These are phyloP conservation scores for Elsinoe arachidis DNA, from an alignment of 2,329 filamentous ascomycete genomes.

Conservation along the genomic window DNA sequence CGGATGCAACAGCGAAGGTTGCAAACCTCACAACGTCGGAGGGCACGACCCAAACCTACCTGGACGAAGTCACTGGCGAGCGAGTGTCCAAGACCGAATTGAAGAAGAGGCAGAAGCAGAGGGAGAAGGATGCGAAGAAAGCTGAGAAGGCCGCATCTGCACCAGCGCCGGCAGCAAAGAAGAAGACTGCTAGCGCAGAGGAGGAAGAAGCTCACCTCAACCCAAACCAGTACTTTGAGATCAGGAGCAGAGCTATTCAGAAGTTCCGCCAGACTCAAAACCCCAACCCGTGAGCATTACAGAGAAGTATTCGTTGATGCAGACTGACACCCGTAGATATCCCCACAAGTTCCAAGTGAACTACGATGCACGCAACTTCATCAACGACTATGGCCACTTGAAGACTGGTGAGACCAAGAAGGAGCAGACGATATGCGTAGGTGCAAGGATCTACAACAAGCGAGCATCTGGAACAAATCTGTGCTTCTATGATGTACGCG, in stretches of 20 bases:
- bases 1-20: slow-evolving; percentile 27
- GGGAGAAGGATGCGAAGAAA: slow-evolving; percentile 82
- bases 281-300: slow-evolving; percentile 51
- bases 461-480: slow-evolving; percentile 75
- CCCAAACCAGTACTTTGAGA: slow-evolving; percentile 91
- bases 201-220: slow-evolving; percentile 64
- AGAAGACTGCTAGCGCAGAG: slow-evolving; percentile 52
- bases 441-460: slow-evolving; percentile 83
- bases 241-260: slow-evolving; percentile 75
- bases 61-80: slow-evolving; percentile 92
- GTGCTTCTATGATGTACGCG: slow-evolving; percentile 80
- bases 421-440: slow-evolving; percentile 67
- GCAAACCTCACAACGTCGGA: slow-evolving; percentile 28
- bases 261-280: slow-evolving; percentile 63
- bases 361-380: slow-evolving; percentile 73
- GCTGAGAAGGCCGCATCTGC: slow-evolving; percentile 66
- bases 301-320: not conserved
- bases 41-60: slow-evolving; percentile 51
- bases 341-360: slow-evolving; percentile 89
- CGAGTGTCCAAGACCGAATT: slow-evolving; percentile 52
- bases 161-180: slow-evolving; percentile 49
- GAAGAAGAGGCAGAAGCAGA: slow-evolving; percentile 92
- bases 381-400: slow-evolving; percentile 66
- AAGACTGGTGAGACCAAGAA: slow-evolving; percentile 80
- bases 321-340: slow-evolving; percentile 40